Evolutionary conservation across 1,284 basidiomycete species (phyloP), one percentile per base, ranked within the genome.

Genomic region (Sporisorium graminicola): DNA sequence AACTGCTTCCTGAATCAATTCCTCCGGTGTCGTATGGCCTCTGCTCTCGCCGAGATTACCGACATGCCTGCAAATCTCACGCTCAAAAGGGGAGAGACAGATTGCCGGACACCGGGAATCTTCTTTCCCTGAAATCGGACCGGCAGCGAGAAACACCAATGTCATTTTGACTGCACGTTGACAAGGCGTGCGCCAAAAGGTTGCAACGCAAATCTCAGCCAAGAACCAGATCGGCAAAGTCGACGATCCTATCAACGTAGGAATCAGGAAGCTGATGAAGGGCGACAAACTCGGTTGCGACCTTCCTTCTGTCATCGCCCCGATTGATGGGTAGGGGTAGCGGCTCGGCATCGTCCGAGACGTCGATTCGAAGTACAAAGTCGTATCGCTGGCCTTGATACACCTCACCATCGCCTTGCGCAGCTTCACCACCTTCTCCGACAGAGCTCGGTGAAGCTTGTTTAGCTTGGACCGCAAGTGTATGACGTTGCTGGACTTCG

Each of bases 301-400:
- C 64, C 26, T 51, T 16, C 7, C 22, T 31, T 29, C 56, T 52
- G 43, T 78, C 67, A 22, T 78, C 72, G 16, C 14, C 56, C 22
- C 58, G 46, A 50, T 78, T 80, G 52, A 80, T 53, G 10, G 67
- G 60, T 22, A 80, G 43, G 0, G 57, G 44, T 0, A 80, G 46
- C 4, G 78, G 70, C 14, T 73, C 66, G n/a, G 51, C 24, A 49
- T 80, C 77, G 31, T 78, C 74, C n/a, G 63, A 50, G 31, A 80
- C 66, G 47, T 78, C 77, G 44, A 80, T 67, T 13, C 51, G 62
- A 24, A 80, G 69, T 9, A 80, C 65, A 27, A 43, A 54, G 61
- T 80, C 78, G 71, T 79, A 80, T 22, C 42, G 26, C 35, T 60
- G 20, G 13, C 66, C 63, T 20, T 70, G 49, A 12, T 60, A 63